Conservation (phyloP, 140 eudicot species). For the Stevia rebaudiana region DNA sequence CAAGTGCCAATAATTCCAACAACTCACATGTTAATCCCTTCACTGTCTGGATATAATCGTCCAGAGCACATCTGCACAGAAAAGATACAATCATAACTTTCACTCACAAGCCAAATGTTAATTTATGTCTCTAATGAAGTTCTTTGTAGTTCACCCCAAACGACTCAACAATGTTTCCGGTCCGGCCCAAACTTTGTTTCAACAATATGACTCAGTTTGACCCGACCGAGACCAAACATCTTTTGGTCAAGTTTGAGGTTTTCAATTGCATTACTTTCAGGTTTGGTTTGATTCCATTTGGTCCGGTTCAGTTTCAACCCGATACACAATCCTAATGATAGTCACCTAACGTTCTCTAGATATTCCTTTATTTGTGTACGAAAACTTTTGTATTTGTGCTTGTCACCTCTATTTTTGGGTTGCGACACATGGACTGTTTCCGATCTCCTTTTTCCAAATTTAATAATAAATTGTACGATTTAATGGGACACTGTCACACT, state of each 20-base stretch:
- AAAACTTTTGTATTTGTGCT: constrained; percentile 23
- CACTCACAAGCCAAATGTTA: too few relatives aligned
- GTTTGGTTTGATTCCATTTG: too few relatives aligned
- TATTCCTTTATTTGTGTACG: constrained; percentile 13
- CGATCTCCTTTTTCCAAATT: constrained; percentile 19
- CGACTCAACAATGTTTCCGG: too few relatives aligned
- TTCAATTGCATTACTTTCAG: too few relatives aligned
- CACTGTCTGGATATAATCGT: constrained; percentile 52
- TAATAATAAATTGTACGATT: constrained; percentile 5
- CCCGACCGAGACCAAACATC: too few relatives aligned
- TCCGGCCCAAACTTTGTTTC: too few relatives aligned
- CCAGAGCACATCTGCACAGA: constrained; percentile 41
- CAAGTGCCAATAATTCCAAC: constrained; percentile 61
- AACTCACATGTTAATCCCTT: constrained; percentile 48
- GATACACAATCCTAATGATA: not conserved
- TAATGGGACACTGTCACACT: constrained; percentile 20
- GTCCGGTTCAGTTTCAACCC: too few relatives aligned
- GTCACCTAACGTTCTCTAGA: constrained; percentile 15
- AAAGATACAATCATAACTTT: not conserved
- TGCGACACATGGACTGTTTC: constrained; percentile 33
- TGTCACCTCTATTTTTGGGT: constrained; percentile 22
- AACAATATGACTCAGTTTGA: too few relatives aligned
- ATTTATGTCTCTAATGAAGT: too few relatives aligned
- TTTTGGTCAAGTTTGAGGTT: too few relatives aligned
- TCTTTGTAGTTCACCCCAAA: too few relatives aligned